Evolutionary conservation across 768 basidiomycete species (phyloP), one percentile per base, ranked within the genome.

Genomic region (Neoboletus magnificus): DNA sequence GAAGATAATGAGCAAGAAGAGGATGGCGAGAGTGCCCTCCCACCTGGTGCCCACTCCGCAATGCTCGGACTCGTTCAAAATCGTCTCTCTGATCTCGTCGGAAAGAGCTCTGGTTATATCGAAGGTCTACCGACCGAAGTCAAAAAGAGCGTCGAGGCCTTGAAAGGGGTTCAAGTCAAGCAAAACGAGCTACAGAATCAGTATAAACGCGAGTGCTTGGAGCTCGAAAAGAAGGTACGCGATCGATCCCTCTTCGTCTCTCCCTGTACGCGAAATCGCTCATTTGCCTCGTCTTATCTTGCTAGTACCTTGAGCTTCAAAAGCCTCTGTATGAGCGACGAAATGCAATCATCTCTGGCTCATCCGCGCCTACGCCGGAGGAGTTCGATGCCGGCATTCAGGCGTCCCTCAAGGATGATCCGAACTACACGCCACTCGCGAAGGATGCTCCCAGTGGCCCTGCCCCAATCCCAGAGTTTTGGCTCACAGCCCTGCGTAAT

Each of bases 401-500:
- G 54, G 79, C 82, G 50, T 84, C 86, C 4, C 67, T 79, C 60
- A 88, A 95, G 68, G 91, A 91, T 49, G 86, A 94, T 60, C 83
- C 80, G 29, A 80, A 86, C 0, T 87, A 89, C 73, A 76, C 76
- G 27, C 77, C 83, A 20, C 78, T 92, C 15, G 75, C 84, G 51
- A 79, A 77, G 57, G 84, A 81, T 55, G 65, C 72, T 33, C 67
- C 78, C 1, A 74, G 72, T 15, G 73, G 75, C 36, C 70, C 64
- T 58, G 78, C 48, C 45, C 63, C 66, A 50, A 91, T 99, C 62
- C 92, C 95, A 49, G 89, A 96, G 65, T 99, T 99, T 82, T 99
- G 96, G 96, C 85, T 97, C 64, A 98, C 97, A 1, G 93, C 94
- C 3, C 80, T 98, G 51, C 85, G 90, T 61, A 98, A 97, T 74